Evolutionary conservation across 2,329 filamentous ascomycete species (phyloP).

Genomic region (Coniella lustricola): DNA sequence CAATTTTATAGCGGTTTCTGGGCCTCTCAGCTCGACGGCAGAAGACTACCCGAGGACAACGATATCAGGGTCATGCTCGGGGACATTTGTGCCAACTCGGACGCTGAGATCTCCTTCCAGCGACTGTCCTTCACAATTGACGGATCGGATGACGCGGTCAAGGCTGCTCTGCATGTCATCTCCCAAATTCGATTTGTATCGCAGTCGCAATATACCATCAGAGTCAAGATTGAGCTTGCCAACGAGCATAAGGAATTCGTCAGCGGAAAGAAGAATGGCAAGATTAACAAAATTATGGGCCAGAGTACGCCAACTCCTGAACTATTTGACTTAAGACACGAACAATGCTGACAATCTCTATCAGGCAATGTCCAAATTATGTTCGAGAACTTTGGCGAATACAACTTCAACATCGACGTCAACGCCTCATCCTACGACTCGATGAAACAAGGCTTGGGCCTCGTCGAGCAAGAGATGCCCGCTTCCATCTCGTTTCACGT

Average conservation of each 20-base stretch:
- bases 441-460: conserved; percentile 82
- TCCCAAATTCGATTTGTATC: conserved; percentile 85
- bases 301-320: conserved; percentile 57
- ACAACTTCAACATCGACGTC: conserved; percentile 99
- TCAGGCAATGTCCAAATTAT: conserved; percentile 95
- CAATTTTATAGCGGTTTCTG: conserved; percentile 97
- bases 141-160: conserved; percentile 92
- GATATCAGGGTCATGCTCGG: conserved; percentile 88
- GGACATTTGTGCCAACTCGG: conserved; percentile 93
- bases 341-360: conserved; percentile 18
- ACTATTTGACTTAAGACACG: conserved; percentile 4
- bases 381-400: conserved; percentile 98
- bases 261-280: conserved; percentile 98
- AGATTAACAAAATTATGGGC: conserved; percentile 99
- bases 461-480: conserved; percentile 98
- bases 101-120: conserved; percentile 90
- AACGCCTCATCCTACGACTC: conserved; percentile 88
- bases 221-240: conserved; percentile 96
- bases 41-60: conserved; percentile 52
- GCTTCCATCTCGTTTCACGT: conserved; percentile 99
- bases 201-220: conserved; percentile 82
- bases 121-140: conserved; percentile 91
- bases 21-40: conserved; percentile 74
- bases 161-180: conserved; percentile 89
- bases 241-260: conserved; percentile 99